A percentile compares a stretch with the other conserved stretches of the same genome.
phyloP scores from a whole-genome alignment of 805 yeast genomes.

The Ogataea methylovora region DNA sequence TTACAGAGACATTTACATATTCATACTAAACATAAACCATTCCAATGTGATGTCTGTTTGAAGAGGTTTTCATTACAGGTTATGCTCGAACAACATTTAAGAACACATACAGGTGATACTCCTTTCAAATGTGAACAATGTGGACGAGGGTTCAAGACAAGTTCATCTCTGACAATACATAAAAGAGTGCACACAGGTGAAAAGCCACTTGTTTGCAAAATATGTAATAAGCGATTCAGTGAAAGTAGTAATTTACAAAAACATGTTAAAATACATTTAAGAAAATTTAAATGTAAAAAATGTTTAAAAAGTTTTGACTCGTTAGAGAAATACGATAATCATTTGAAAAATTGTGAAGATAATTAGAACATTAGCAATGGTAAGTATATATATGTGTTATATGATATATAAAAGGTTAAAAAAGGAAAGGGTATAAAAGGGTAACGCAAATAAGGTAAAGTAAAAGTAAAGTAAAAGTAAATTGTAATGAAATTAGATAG shows the following conservation, averaged over 20 bases:
- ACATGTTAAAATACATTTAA: conserved; percentile 74
- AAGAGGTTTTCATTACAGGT: conserved; percentile 69
- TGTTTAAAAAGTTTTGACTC: conserved; percentile 49
- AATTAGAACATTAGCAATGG: neutral
- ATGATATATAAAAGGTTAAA: neutral
- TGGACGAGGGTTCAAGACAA: conserved; percentile 72
- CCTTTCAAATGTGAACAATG: conserved; percentile 74
- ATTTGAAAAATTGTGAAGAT: conserved; percentile 21
- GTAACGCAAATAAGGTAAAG: neutral
- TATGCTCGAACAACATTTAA: conserved; percentile 71
- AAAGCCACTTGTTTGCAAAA: conserved; percentile 73
- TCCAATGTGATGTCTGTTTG: conserved; percentile 60
- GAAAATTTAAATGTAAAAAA: conserved; percentile 39
- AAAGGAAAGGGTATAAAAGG: neutral
- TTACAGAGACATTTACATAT: conserved; percentile 78
- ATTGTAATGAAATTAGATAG: neutral
- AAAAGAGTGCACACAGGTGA: conserved; percentile 84
- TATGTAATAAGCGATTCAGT: conserved; percentile 77
- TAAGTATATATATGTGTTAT: neutral
- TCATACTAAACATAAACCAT: conserved; percentile 83
- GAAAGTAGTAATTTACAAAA: conserved; percentile 86
- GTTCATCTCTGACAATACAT: conserved; percentile 79
- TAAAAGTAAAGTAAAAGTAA: neutral
- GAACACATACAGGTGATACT: conserved; percentile 85
- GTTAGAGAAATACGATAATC: conserved; percentile 33